A percentile compares a stretch with the other conserved stretches of the same genome.
These are phyloP conservation scores for Mucor plumbeus DNA, from an alignment of 371 early-diverging fungal genomes.

Conservation along the genomic window DNA sequence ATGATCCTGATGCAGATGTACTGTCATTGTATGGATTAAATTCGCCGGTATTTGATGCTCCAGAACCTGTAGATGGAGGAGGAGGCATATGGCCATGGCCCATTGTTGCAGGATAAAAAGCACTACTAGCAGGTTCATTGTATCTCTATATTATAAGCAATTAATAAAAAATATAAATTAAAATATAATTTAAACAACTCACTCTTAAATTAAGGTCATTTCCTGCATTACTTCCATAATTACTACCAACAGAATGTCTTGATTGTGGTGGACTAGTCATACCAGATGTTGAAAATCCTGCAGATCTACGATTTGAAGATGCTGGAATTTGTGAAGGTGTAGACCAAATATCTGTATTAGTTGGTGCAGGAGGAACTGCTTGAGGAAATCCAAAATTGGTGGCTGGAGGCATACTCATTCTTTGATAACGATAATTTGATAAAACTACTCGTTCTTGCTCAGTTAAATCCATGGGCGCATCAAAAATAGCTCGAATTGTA, in stretches of 20 bases:
- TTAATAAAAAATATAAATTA: not conserved
- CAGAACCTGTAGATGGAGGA: not conserved
- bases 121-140: slow-evolving; percentile 6
- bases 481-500: slow-evolving; percentile 50
- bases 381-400: slow-evolving; percentile 27
- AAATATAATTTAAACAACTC: not conserved
- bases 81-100: not conserved
- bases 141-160: slow-evolving; percentile 9
- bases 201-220: slow-evolving; percentile 10
- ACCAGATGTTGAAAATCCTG: slow-evolving; percentile 7
- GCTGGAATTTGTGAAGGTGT: slow-evolving; percentile 20
- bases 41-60: not conserved
- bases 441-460: slow-evolving; percentile 24
- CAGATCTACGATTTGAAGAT: slow-evolving; percentile 12
- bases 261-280: slow-evolving; percentile 18
- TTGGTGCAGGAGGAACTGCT: slow-evolving; percentile 16
- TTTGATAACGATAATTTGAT: slow-evolving; percentile 24
- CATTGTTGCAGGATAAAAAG: slow-evolving; percentile 20
- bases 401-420: slow-evolving; percentile 27
- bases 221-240: not conserved
- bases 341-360: slow-evolving; percentile 26
- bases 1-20: not conserved
- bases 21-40: slow-evolving; percentile 28
- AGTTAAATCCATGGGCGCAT: slow-evolving; percentile 30
- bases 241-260: slow-evolving; percentile 3